phyloP scores from a whole-genome alignment of 257 asterid genomes.

The Jacaranda mimosifolia region DNA sequence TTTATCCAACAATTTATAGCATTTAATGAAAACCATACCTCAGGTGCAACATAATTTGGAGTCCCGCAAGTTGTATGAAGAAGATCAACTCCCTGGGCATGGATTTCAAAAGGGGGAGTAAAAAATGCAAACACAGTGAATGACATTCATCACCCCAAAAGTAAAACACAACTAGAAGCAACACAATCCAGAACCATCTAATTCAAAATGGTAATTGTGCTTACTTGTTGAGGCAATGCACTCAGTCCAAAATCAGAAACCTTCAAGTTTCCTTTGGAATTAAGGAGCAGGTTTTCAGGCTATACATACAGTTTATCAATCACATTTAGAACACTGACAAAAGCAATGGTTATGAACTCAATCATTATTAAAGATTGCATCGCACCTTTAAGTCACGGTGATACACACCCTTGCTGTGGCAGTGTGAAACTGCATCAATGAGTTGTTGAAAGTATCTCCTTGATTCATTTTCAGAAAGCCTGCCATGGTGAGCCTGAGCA shows the following conservation, averaged over 20 bases:
- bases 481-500: conserved; percentile 77
- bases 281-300: conserved; percentile 99
- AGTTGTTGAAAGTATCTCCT: conserved; percentile 93
- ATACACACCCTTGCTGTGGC: conserved; percentile 93
- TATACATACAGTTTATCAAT: conserved; percentile 42
- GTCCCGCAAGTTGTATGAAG: conserved; percentile 98
- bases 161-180: conserved; percentile 22
- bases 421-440: conserved; percentile 86
- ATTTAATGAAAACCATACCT: conserved; percentile 57
- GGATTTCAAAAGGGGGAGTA: conserved; percentile 33
- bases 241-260: conserved; percentile 97
- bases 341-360: conserved; percentile 22
- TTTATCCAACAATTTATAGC: conserved; percentile 23
- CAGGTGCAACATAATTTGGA: conserved; percentile 98
- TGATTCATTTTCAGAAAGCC: conserved; percentile 81
- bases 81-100: conserved; percentile 84
- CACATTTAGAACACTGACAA: conserved; percentile 37
- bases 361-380: conserved; percentile 29
- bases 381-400: conserved; percentile 95
- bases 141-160: conserved; percentile 13
- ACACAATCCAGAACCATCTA: conserved; percentile 13
- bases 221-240: conserved; percentile 89
- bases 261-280: conserved; percentile 84
- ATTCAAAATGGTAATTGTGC: conserved; percentile 28
- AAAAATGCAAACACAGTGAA: conserved; percentile 15